These are phyloP conservation scores for Xylaria polymorpha DNA, from an alignment of 2,329 filamentous ascomycete species.

Conservation along the genomic window DNA sequence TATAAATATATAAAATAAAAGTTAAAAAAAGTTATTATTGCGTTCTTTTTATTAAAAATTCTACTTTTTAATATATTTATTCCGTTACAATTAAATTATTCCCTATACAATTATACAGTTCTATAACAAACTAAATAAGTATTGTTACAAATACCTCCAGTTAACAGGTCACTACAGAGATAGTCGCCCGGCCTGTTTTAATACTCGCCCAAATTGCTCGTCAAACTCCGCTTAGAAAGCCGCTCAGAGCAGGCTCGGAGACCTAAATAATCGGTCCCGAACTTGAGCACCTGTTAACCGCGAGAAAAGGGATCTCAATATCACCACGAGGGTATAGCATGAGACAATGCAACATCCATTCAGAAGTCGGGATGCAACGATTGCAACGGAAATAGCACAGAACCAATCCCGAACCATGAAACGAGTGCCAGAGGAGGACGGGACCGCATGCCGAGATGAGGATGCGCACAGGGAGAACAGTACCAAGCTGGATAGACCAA, in stretches of 20 bases:
- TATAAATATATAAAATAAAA: too few species aligned
- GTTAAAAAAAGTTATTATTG: too few species aligned
- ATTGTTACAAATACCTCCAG: too few species aligned
- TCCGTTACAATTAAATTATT: too few species aligned
- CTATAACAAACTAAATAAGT: too few species aligned
- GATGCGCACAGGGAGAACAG: not conserved
- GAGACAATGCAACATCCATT: not conserved
- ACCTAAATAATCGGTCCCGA: slow-evolving; percentile 8
- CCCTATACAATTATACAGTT: too few species aligned
- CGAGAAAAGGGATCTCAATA: not conserved
- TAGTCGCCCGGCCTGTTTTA: too few species aligned
- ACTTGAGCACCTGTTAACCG: not conserved
- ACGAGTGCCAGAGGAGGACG: not conserved
- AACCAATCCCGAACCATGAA: not conserved
- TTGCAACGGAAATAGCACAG: not conserved
- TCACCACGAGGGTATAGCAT: slow-evolving; percentile 4
- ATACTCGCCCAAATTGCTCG: too few species aligned
- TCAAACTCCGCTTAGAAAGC: too few species aligned
- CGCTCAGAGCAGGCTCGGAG: not conserved
- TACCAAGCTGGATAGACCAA: not conserved
- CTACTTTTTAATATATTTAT: too few species aligned
- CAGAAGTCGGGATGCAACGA: not conserved
- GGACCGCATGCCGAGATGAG: not conserved
- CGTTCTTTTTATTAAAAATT: too few species aligned
- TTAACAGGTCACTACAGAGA: too few species aligned